A percentile compares a stretch with the other conserved stretches of the same genome.
Evolutionary conservation across 768 basidiomycete genomes (phyloP).

Genomic region (Rhodosporidiobolus odoratus): DNA sequence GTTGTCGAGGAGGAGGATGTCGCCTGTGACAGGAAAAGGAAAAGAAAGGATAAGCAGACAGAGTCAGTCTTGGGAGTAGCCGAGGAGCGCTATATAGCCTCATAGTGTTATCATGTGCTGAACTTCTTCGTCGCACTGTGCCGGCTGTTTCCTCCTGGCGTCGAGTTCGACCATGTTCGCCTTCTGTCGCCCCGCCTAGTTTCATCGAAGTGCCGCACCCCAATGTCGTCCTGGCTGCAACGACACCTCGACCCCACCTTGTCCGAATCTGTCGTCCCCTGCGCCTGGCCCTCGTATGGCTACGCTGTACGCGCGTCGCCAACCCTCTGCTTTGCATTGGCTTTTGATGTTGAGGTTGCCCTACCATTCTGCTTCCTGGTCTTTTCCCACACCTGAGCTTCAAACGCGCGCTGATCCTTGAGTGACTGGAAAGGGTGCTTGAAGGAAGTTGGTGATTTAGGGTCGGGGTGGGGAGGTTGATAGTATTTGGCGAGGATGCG

Average conservation of each 20-base stretch:
- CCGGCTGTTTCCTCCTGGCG: too few relatives aligned
- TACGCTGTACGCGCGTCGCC: too few relatives aligned
- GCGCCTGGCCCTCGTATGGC: background rate
- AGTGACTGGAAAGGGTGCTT: constrained; percentile 49
- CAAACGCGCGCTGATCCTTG: constrained; percentile 92
- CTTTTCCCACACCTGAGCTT: constrained; percentile 92
- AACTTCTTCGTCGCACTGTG: too few relatives aligned
- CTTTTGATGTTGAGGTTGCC: constrained; percentile 19
- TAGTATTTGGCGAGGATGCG: constrained; percentile 97
- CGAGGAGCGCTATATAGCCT: too few relatives aligned
- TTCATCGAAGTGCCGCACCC: too few relatives aligned
- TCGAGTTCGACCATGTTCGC: too few relatives aligned
- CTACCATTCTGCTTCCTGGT: constrained; percentile 87
- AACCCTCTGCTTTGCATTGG: background rate
- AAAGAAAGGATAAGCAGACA: background rate
- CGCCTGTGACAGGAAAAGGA: constrained; percentile 55
- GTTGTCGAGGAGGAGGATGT: constrained; percentile 84
- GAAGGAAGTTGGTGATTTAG: constrained; percentile 45
- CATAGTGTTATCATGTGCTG: too few relatives aligned
- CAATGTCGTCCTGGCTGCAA: too few relatives aligned
- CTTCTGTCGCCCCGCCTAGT: too few relatives aligned
- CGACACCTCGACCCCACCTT: too few relatives aligned
- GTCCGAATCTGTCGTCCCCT: background rate
- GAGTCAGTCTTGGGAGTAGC: background rate
- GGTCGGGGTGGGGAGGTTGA: constrained; percentile 57